Evolutionary conservation across 345 rosid species (phyloP).

Genomic region (Euclidium syriacum): DNA sequence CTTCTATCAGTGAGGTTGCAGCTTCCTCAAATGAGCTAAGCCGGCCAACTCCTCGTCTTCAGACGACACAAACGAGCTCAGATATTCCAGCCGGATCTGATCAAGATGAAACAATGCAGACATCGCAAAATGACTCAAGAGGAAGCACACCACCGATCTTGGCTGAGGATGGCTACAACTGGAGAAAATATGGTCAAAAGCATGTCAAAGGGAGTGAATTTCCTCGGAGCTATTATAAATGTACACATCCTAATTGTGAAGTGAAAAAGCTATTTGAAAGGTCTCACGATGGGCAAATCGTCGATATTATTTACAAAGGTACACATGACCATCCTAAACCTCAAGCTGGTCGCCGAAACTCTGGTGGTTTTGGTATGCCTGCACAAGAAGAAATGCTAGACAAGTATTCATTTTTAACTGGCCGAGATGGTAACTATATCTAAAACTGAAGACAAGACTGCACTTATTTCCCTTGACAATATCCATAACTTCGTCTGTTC

Average conservation of each 20-base stretch:
- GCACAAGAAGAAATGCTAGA: slow-evolving; percentile 71
- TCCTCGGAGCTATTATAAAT: slow-evolving; percentile 96
- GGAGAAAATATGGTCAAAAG: slow-evolving; percentile 99
- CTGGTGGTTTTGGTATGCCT: slow-evolving; percentile 55
- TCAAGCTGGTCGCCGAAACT: slow-evolving; percentile 71
- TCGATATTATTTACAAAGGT: slow-evolving; percentile 93
- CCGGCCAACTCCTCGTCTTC: slow-evolving; percentile 46
- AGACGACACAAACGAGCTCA: slow-evolving; percentile 41
- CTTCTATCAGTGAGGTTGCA: slow-evolving; percentile 51
- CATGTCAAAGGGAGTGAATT: slow-evolving; percentile 98
- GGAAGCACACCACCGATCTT: slow-evolving; percentile 42
- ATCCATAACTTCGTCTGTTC: slow-evolving; percentile 7
- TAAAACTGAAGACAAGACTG: slow-evolving; percentile 1
- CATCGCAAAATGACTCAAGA: slow-evolving; percentile 56
- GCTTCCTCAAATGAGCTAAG: slow-evolving; percentile 68
- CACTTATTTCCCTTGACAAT: not conserved
- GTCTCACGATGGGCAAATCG: slow-evolving; percentile 84
- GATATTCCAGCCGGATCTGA: slow-evolving; percentile 53
- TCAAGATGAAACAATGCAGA: slow-evolving; percentile 53
- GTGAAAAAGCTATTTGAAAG: slow-evolving; percentile 96
- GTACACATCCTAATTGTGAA: slow-evolving; percentile 96
- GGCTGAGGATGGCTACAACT: slow-evolving; percentile 94
- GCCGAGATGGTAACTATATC: slow-evolving; percentile 56
- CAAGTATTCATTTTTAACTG: slow-evolving; percentile 39
- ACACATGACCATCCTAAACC: slow-evolving; percentile 97